Evolutionary conservation across 2,329 filamentous ascomycete species (phyloP).

Genomic region (Hypoxylon rubiginosum): DNA sequence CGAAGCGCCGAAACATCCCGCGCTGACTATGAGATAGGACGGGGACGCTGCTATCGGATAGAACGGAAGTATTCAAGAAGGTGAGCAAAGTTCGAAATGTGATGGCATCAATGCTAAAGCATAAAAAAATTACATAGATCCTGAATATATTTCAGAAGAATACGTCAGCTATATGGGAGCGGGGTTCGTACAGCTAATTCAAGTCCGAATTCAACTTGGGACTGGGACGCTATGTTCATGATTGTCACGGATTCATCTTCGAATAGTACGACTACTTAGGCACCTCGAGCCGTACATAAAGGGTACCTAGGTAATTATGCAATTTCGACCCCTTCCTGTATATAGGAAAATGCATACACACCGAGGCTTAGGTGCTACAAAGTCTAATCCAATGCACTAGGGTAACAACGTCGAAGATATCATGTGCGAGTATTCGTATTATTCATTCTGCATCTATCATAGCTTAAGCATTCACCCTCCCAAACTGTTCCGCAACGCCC

Average conservation of each 20-base stretch:
- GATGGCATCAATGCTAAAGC: no score
- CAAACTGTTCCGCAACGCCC: neutral
- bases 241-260: no score
- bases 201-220: neutral
- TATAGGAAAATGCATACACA: neutral
- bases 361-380: neutral
- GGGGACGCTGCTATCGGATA: neutral
- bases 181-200: neutral
- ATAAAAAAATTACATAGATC: neutral
- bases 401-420: neutral
- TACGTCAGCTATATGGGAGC: neutral
- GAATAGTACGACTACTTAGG: no score
- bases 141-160: neutral
- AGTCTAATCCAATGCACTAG: neutral
- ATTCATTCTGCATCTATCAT: conserved; percentile 9
- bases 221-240: no score
- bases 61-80: neutral
- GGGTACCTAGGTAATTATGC: no score
- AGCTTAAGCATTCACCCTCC: neutral
- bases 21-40: conserved; percentile 69
- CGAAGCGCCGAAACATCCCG: conserved; percentile 72
- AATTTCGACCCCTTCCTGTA: neutral
- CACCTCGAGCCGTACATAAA: no score
- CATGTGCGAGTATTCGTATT: neutral
- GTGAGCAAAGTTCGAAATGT: no score